Conservation (phyloP, 2,329 filamentous ascomycete genomes). For the Dactylellina parvicollis region DNA sequence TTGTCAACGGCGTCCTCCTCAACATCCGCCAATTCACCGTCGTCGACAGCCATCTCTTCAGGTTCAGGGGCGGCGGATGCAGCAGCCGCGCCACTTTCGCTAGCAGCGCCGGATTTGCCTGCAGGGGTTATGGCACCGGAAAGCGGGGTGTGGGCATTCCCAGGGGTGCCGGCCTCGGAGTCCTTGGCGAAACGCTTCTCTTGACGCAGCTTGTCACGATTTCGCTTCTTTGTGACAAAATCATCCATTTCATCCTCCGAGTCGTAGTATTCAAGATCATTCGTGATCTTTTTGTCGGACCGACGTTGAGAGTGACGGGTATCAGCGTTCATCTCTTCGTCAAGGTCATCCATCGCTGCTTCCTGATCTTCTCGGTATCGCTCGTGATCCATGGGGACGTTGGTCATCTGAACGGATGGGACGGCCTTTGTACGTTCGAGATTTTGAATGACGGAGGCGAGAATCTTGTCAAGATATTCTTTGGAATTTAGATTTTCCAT, state of each 20-base stretch:
- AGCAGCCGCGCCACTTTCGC: conserved; percentile 24
- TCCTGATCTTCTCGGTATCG: conserved; percentile 69
- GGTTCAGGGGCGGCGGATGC: conserved; percentile 22
- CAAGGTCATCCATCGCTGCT: conserved; percentile 71
- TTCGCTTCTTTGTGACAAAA: conserved; percentile 44
- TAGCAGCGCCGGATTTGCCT: conserved; percentile 28
- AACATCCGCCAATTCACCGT: conserved; percentile 48
- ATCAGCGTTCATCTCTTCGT: conserved; percentile 71
- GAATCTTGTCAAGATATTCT: conserved; percentile 76
- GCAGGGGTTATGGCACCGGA: conserved; percentile 42
- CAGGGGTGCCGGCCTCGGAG: conserved; percentile 53
- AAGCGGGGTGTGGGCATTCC: conserved; percentile 47
- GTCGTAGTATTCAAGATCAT: conserved; percentile 70
- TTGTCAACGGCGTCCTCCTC: conserved; percentile 54
- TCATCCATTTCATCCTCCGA: conserved; percentile 66
- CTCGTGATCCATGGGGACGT: conserved; percentile 70
- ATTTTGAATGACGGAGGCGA: conserved; percentile 73
- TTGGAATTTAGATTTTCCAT: conserved; percentile 77
- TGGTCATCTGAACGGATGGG: conserved; percentile 73
- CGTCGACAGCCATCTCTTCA: conserved; percentile 50
- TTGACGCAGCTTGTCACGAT: conserved; percentile 52
- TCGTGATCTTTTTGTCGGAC: conserved; percentile 70
- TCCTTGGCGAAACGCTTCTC: conserved; percentile 55
- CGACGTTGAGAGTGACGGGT: conserved; percentile 69
- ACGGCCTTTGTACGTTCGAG: conserved; percentile 71